Conservation (phyloP, 768 basidiomycete species). For the Trametopsis cervina region DNA sequence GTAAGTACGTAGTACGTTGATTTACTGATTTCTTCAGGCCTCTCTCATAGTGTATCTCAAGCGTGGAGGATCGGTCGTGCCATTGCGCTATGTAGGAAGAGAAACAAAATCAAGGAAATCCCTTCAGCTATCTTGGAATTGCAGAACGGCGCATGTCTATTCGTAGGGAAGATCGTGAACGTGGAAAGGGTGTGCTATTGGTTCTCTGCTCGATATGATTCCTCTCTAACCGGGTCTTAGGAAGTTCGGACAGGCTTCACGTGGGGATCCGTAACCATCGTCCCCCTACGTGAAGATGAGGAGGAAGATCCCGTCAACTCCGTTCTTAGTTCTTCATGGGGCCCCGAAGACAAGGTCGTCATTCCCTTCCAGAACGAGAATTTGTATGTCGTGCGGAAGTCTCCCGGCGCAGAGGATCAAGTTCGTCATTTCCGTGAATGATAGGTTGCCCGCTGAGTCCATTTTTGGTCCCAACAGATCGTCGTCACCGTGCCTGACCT, state of each 20-base stretch:
- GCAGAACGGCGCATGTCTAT: slow-evolving; percentile 37
- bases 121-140: slow-evolving; percentile 24
- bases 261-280: slow-evolving; percentile 27
- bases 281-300: slow-evolving; percentile 23
- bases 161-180: slow-evolving; percentile 54
- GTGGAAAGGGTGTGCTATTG: slow-evolving; percentile 19
- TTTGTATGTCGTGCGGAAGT: slow-evolving; percentile 36
- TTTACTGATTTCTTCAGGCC: slow-evolving; percentile 7
- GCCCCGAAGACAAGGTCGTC: slow-evolving; percentile 27
- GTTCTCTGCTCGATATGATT: neutral
- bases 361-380: slow-evolving; percentile 65
- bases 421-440: slow-evolving; percentile 8
- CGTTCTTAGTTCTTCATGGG: slow-evolving; percentile 15
- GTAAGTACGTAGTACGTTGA: neutral
- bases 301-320: slow-evolving; percentile 20
- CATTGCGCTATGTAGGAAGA: slow-evolving; percentile 43
- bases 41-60: slow-evolving; percentile 48
- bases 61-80: slow-evolving; percentile 61
- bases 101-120: slow-evolving; percentile 32
- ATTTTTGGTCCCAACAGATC: slow-evolving; percentile 26
- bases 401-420: slow-evolving; percentile 25
- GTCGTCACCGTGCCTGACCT: slow-evolving; percentile 58
- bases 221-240: slow-evolving; percentile 1
- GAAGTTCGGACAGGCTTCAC: slow-evolving; percentile 27
- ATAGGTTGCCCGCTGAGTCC: slow-evolving; percentile 9